phyloP scores from a whole-genome alignment of 257 asterid genomes.

The Scutellaria galericulata region DNA sequence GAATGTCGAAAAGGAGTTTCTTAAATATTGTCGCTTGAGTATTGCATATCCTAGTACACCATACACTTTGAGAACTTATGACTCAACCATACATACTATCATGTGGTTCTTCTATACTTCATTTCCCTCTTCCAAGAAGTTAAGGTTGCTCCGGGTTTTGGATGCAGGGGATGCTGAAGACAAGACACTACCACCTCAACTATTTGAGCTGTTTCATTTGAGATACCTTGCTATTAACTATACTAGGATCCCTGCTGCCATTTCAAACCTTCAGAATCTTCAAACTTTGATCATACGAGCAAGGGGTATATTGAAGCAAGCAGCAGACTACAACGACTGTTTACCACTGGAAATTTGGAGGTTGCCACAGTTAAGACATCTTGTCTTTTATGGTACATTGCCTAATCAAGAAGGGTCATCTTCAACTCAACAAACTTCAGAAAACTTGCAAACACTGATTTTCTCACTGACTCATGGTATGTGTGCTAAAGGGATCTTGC shows the following conservation, averaged over 20 bases:
- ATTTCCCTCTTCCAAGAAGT: not conserved
- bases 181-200: not conserved
- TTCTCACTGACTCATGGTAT: not conserved
- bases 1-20: not conserved
- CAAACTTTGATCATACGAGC: conserved; percentile 1
- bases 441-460: conserved; percentile 23
- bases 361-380: conserved; percentile 28
- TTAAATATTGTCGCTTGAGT: not conserved
- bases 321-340: not conserved
- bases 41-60: not conserved
- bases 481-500: not conserved
- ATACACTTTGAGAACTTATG: not conserved
- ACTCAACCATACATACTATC: not conserved
- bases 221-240: conserved; percentile 5
- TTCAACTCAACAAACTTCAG: not conserved
- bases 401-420: not conserved
- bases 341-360: conserved; percentile 23
- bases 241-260: not conserved
- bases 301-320: not conserved
- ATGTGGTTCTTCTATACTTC: not conserved
- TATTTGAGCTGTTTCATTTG: conserved; percentile 19
- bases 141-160: conserved; percentile 7
- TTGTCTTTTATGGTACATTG: not conserved
- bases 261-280: conserved; percentile 16
- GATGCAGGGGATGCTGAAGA: not conserved